phyloP scores from a whole-genome alignment of 163 green algal species.

The Scenedesmus sp. region DNA sequence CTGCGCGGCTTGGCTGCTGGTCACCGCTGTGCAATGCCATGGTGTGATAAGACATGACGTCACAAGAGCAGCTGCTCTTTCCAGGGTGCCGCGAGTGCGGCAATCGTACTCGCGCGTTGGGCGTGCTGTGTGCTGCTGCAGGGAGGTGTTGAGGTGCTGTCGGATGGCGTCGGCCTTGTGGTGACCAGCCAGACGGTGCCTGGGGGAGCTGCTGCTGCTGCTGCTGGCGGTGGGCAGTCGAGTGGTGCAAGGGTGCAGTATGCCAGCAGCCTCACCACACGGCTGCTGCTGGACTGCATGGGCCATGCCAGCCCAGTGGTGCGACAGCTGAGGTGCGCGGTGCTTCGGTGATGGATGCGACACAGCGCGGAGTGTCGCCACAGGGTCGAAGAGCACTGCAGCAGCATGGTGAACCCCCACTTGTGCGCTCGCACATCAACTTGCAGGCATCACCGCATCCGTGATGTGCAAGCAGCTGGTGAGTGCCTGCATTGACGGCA shows the following conservation, averaged over 20 bases:
- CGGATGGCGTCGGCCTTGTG: conserved; percentile 66
- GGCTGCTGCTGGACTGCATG: conserved; percentile 95
- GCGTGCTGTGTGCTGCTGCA: not conserved
- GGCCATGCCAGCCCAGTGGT: conserved; percentile 90
- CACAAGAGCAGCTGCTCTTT: not conserved
- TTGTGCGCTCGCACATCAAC: no score
- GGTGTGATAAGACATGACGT: no score
- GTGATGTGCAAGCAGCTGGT: no score
- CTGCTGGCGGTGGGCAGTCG: not conserved
- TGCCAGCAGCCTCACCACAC: conserved; percentile 17
- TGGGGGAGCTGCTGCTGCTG: conserved; percentile 8
- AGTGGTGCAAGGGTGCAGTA: conserved; percentile 39
- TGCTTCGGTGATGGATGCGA: no score
- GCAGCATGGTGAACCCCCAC: no score
- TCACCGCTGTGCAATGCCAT: no score
- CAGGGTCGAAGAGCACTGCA: no score
- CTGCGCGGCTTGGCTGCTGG: no score
- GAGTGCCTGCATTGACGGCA: no score
- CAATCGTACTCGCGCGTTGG: no score
- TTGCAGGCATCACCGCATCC: no score
- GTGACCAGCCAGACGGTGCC: conserved; percentile 43
- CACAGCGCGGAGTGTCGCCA: no score
- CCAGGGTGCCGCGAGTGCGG: not conserved
- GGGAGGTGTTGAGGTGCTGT: conserved; percentile 72
- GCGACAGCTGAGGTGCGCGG: conserved; percentile 72